Conservation (phyloP, 2,329 filamentous ascomycete species). For the Aureobasidium mangrovei region DNA sequence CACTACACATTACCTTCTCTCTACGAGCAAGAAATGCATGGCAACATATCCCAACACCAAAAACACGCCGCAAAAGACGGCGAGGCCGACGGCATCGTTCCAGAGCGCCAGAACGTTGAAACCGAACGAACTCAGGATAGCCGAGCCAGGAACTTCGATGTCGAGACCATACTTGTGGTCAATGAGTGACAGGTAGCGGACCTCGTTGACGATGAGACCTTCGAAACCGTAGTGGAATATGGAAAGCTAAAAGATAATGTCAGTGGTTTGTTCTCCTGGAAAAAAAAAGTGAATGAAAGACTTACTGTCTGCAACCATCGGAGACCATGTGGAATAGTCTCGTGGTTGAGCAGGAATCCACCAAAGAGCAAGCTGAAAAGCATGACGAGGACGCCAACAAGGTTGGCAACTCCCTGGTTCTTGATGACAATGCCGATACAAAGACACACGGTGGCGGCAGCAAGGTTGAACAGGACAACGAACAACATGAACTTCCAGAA, state of each 20-base stretch:
- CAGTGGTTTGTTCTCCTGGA: background rate
- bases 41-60: conserved; percentile 80
- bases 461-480: conserved; percentile 89
- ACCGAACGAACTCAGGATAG: conserved; percentile 88
- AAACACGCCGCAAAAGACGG: conserved; percentile 72
- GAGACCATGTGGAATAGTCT: conserved; percentile 77
- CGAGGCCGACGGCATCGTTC: conserved; percentile 73
- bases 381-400: conserved; percentile 94
- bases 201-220: conserved; percentile 93
- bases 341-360: conserved; percentile 85
- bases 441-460: conserved; percentile 83
- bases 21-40: conserved; percentile 88
- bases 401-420: conserved; percentile 80
- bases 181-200: conserved; percentile 76
- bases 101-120: conserved; percentile 84
- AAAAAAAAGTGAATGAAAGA: conserved; percentile 17
- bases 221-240: conserved; percentile 99
- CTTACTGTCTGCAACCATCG: conserved; percentile 78
- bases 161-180: conserved; percentile 95
- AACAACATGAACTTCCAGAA: conserved; percentile 90
- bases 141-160: conserved; percentile 89
- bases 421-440: conserved; percentile 95
- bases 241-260: conserved; percentile 49
- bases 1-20: conserved; percentile 57
- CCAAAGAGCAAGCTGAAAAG: conserved; percentile 93